A percentile compares a stretch with the other conserved stretches of the same genome.
Evolutionary conservation across 768 basidiomycete species (phyloP).

Genomic region (Leccinellum rugosiceps): DNA sequence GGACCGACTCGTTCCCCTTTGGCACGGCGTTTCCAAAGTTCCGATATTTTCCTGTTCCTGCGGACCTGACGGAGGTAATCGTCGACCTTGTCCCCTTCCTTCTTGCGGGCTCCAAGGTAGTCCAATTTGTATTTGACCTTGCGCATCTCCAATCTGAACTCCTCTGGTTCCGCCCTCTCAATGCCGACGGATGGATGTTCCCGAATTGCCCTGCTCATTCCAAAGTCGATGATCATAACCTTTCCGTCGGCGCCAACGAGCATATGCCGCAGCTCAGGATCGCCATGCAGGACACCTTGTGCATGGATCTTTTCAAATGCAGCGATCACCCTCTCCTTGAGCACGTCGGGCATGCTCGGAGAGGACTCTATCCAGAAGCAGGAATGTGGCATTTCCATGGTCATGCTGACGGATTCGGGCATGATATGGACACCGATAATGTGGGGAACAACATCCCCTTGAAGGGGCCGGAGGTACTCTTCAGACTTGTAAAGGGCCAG

Average conservation of each 20-base stretch:
- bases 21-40: constrained; percentile 26
- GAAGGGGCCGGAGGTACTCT: constrained; percentile 45
- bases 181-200: constrained; percentile 36
- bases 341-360: constrained; percentile 48
- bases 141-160: constrained; percentile 51
- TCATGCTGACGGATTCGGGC: constrained; percentile 36
- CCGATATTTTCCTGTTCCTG: constrained; percentile 28
- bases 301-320: constrained; percentile 49
- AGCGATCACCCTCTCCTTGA: constrained; percentile 51
- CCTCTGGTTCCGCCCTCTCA: constrained; percentile 34
- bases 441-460: constrained; percentile 50
- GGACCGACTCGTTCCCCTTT: constrained; percentile 29
- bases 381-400: constrained; percentile 55
- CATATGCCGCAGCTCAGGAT: constrained; percentile 48
- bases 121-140: constrained; percentile 56
- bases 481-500: constrained; percentile 49
- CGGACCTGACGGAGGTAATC: constrained; percentile 28
- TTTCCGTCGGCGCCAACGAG: constrained; percentile 52
- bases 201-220: constrained; percentile 33
- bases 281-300: constrained; percentile 47
- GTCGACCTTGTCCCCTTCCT: constrained; percentile 34
- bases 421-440: constrained; percentile 49
- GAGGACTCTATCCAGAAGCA: constrained; percentile 63
- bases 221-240: constrained; percentile 56
- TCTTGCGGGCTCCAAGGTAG: constrained; percentile 35